These are phyloP conservation scores for Plasmopara halstedii DNA, from an alignment of 352 stramenopile genomes.

Conservation along the genomic window DNA sequence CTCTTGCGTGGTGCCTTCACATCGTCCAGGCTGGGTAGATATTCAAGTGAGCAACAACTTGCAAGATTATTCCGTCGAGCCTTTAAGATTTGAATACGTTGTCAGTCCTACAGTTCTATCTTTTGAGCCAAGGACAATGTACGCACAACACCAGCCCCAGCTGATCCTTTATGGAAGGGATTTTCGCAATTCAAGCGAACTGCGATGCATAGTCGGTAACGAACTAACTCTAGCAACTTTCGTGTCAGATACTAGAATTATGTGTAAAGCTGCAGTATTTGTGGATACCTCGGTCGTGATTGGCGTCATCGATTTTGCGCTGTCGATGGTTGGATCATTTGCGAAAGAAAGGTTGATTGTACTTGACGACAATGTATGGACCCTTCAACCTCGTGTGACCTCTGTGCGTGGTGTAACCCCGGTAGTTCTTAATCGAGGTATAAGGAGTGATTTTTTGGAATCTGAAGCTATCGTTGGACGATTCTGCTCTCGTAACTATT, in stretches of 20 bases:
- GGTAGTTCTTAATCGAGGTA: conserved; percentile 5
- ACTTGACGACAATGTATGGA: conserved; percentile 12
- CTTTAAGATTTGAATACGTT: conserved; percentile 31
- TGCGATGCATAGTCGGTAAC: conserved; percentile 30
- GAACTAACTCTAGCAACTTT: conserved; percentile 17
- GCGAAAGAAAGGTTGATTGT: conserved; percentile 10
- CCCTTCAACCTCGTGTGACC: conserved; percentile 8
- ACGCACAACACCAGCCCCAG: background rate
- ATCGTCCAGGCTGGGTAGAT: conserved; percentile 23
- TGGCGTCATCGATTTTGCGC: conserved; percentile 26
- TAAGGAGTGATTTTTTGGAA: background rate
- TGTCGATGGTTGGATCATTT: conserved; percentile 20
- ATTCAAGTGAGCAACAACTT: conserved; percentile 51
- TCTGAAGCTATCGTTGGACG: conserved; percentile 10
- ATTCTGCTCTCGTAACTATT: conserved; percentile 15
- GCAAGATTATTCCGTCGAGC: conserved; percentile 35
- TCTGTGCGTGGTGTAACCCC: conserved; percentile 13
- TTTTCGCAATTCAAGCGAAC: conserved; percentile 30
- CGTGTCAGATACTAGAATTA: conserved; percentile 19
- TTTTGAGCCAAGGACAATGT: conserved; percentile 20
- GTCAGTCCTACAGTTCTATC: conserved; percentile 22
- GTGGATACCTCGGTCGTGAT: conserved; percentile 13
- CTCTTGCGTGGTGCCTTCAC: conserved; percentile 21
- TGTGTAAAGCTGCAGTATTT: conserved; percentile 8
- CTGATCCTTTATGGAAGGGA: conserved; percentile 23